Evolutionary conservation across 805 yeast genomes (phyloP).

Genomic region (Metschnikowia amazonensis): DNA sequence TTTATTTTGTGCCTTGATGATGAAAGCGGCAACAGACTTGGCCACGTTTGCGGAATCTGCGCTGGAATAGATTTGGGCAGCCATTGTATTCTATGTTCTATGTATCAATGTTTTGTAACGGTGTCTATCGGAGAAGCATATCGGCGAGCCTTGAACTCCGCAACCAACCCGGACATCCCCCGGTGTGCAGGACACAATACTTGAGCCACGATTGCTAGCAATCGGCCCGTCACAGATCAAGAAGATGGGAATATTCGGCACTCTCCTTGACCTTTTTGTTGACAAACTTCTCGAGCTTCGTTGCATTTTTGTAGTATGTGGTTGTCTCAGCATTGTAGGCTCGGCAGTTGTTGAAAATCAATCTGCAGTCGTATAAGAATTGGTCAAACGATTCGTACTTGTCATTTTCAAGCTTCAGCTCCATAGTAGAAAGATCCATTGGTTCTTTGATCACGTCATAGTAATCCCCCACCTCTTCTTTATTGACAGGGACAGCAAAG

Average conservation of each 20-base stretch:
- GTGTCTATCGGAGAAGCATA: conserved; percentile 1
- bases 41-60: conserved; percentile 60
- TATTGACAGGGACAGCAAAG: conserved; percentile 86
- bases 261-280: conserved; percentile 77
- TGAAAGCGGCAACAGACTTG: conserved; percentile 57
- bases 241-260: conserved; percentile 84
- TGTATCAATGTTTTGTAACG: neutral
- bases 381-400: conserved; percentile 88
- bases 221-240: conserved; percentile 38
- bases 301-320: conserved; percentile 93
- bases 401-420: conserved; percentile 85
- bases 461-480: conserved; percentile 93
- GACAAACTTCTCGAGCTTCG: conserved; percentile 86
- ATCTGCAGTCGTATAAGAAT: conserved; percentile 80
- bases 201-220: neutral
- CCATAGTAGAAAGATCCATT: conserved; percentile 97
- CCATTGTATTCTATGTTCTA: conserved; percentile 5
- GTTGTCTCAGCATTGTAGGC: conserved; percentile 91
- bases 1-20: conserved; percentile 58
- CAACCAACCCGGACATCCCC: neutral
- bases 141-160: conserved; percentile 5
- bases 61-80: conserved; percentile 40
- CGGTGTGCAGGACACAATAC: neutral
- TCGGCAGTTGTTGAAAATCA: conserved; percentile 88
- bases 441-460: conserved; percentile 96